These are phyloP conservation scores for Yamadazyma oceani DNA, from an alignment of 1,139 yeast genomes.

Conservation along the genomic window DNA sequence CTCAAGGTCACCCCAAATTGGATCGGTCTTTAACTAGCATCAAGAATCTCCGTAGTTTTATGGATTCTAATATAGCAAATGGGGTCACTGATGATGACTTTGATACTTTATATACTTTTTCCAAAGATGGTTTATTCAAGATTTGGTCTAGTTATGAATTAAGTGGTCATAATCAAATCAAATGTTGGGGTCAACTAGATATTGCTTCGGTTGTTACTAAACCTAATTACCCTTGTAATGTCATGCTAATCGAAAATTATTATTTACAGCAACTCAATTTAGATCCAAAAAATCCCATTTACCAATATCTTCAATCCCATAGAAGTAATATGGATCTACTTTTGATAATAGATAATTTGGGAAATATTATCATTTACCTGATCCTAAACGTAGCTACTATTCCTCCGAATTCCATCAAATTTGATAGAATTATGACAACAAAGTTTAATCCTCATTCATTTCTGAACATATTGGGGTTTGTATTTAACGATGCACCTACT, in stretches of 20 bases:
- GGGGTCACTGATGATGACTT: constrained; percentile 24
- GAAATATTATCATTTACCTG: constrained; percentile 47
- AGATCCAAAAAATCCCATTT: constrained; percentile 7
- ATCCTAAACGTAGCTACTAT: constrained; percentile 51
- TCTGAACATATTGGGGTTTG: constrained; percentile 13
- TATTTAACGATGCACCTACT: constrained; percentile 3
- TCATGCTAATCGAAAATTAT: constrained; percentile 58
- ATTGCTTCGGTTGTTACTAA: constrained; percentile 25
- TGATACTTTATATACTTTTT: constrained; percentile 59
- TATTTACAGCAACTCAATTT: constrained; percentile 21
- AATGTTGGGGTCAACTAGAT: constrained; percentile 59
- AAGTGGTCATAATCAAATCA: constrained; percentile 57
- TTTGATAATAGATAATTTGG: constrained; percentile 46
- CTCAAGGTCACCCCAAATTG: constrained; percentile 9
- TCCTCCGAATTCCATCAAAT: constrained; percentile 43
- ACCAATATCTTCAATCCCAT: constrained; percentile 14
- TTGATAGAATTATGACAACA: constrained; percentile 19
- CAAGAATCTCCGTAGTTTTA: constrained; percentile 37
- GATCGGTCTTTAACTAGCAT: constrained; percentile 41
- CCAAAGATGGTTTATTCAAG: constrained; percentile 56
- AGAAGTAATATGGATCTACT: constrained; percentile 49
- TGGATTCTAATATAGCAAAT: constrained; percentile 19
- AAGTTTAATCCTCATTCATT: constrained; percentile 11
- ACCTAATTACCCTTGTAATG: constrained; percentile 13
- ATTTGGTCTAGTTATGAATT: constrained; percentile 74